Evolutionary conservation across 306 rosid genomes (phyloP).

Genomic region (Pachyrhizus erosus): DNA sequence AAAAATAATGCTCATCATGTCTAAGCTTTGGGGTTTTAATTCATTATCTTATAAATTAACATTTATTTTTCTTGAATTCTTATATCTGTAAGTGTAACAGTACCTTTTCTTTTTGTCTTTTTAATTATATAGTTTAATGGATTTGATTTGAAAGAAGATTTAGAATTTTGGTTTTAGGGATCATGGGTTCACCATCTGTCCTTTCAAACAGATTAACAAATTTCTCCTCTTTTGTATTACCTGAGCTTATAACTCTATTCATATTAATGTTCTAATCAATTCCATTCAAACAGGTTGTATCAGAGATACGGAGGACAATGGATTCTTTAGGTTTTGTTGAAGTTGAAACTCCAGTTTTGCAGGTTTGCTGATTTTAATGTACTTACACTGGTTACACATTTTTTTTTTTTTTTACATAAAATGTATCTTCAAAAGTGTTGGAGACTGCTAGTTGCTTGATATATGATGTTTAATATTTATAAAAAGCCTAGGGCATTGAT

Average conservation of each 20-base stretch:
- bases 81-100: not conserved
- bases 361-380: constrained; percentile 63
- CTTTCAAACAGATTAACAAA: not conserved
- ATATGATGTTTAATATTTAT: constrained; percentile 30
- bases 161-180: constrained; percentile 26
- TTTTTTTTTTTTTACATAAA: not conserved
- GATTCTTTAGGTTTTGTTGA: constrained; percentile 88
- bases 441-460: constrained; percentile 29
- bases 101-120: not conserved
- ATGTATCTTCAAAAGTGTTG: constrained; percentile 22
- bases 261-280: constrained; percentile 23
- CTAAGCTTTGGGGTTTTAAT: not conserved
- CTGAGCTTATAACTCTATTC: constrained; percentile 3
- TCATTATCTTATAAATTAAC: not conserved
- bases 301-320: constrained; percentile 87
- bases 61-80: constrained; percentile 7
- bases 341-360: constrained; percentile 98
- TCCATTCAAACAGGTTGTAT: constrained; percentile 66
- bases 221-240: constrained; percentile 13
- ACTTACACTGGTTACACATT: not conserved
- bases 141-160: not conserved
- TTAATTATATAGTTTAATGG: not conserved
- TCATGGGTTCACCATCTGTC: constrained; percentile 9
- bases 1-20: not conserved
- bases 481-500: not conserved